Percentiles rank a stretch among this genome's conserved stretches.
Evolutionary conservation across 257 asterid genomes (phyloP).

Genomic region (Gardenia jasminoides): DNA sequence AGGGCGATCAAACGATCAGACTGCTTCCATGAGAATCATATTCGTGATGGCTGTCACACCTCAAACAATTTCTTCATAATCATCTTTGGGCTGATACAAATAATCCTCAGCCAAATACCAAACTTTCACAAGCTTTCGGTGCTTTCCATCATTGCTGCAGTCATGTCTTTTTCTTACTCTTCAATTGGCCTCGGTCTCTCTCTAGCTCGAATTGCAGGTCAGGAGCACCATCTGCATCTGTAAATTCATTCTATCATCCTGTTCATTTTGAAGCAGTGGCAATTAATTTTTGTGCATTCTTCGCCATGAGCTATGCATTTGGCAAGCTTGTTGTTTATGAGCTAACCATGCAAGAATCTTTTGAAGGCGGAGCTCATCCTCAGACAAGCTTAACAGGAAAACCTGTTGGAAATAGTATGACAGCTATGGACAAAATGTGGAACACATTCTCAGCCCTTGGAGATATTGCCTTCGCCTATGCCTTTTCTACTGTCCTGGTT

Average conservation of each 20-base stretch:
- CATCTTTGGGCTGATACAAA: constrained; percentile 22
- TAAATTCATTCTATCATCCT: too few relatives aligned
- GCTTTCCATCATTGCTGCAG: constrained; percentile 38
- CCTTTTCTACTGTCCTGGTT: constrained; percentile 55
- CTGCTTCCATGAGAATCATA: constrained; percentile 31
- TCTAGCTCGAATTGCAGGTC: constrained; percentile 31
- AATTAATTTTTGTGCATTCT: not conserved
- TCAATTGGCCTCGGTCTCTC: constrained; percentile 36
- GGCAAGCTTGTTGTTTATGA: not conserved
- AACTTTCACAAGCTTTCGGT: constrained; percentile 31
- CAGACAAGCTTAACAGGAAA: constrained; percentile 51
- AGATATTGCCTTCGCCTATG: constrained; percentile 67
- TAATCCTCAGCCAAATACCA: constrained; percentile 34
- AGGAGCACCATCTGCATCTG: too few relatives aligned
- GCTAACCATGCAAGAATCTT: not conserved
- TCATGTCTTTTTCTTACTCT: constrained; percentile 42
- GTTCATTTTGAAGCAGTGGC: too few relatives aligned
- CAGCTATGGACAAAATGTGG: constrained; percentile 65
- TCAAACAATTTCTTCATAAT: constrained; percentile 28
- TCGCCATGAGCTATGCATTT: too few relatives aligned
- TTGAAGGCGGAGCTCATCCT: constrained; percentile 27
- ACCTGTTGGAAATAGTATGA: constrained; percentile 30
- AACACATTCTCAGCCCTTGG: constrained; percentile 59
- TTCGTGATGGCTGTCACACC: constrained; percentile 23
- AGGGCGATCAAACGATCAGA: constrained; percentile 35